Base-by-base conservation (phyloP, 495 filamentous ascomycete species). In the Neurospora terricola region DNA sequence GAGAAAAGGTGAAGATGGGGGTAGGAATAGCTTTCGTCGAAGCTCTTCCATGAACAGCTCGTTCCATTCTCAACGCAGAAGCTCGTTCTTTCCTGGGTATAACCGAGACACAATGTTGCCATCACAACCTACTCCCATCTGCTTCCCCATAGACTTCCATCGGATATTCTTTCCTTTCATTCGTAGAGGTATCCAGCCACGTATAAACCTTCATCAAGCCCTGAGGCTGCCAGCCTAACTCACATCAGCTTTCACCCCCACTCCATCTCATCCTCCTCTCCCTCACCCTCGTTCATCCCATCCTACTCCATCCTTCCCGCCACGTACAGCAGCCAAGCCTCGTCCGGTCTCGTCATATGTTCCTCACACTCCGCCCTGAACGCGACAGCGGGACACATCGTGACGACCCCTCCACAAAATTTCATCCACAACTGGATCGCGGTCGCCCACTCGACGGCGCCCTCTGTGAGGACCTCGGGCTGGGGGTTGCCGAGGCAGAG, bases 111-210 rank as follows among this genome's bases (percentile, higher is more conserved):
- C 40, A 4, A 18, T 42, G 5, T 0, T 7, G 18, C 39, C 14
- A 18, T 42, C 0, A 16, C 16, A 1, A 43, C 40, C 7, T n/a
- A 43, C 0, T 43, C 9, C 18, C 6, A 18, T 8, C 16, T 43
- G 7, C 18, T 3, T 4, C 7, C 40, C 2, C n/a, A n/a, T n/a
- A n/a, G n/a, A n/a, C 6, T 43, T 43, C 7, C 18, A 3, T n/a
- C 3, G 0, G 3, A n/a, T 43, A 0, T 0, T 8, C 2, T 2
- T 2, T 43, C 16, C 6, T 8, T 18, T 43, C 2, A 18, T 7
- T 18, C 11, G n/a, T 2, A 9, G 7, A 0, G 18, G 18, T 4
- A 43, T 43, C 0, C 42, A 9, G 42, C 42, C 3, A 7, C 18
- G 18, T n/a, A 9, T n/a, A 43, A n/a, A 4, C 42, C 3, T 1